Evolutionary conservation across 2,329 filamentous ascomycete species (phyloP), one percentile per base, ranked within the genome.

Genomic region (Chaetomium strumarium): DNA sequence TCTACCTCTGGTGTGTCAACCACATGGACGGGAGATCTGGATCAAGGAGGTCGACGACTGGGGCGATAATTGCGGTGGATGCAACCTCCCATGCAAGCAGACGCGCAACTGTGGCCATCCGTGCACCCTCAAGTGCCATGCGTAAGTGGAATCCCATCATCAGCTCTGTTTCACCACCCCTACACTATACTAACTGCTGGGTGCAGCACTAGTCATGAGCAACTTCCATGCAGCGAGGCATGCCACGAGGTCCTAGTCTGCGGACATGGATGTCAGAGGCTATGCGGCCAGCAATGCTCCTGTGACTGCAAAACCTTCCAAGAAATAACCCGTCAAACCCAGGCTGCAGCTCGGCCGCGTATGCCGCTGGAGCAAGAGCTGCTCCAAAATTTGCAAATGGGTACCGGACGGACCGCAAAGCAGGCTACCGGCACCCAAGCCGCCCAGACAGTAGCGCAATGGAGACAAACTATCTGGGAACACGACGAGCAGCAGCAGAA

Each of bases 1-100:
- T 2, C 60, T 92, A 0, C 85, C 85, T 1, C 64, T 91, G 13
- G 74, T 73, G 6, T 93, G 88, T 62, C 62, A 70, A 6, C 78
- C 75, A 0, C 88, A 92, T 63, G 63, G 68, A 0, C 70, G 64
- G 1, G 74, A 72, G 29, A 77, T 72, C 0, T 70, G 73, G 42
- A 75, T 90, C 30, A 67, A 70, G 46, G 71, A 77, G 11, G 68
- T 78, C 0, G 67, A 74, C 1, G 75, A 81, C 16, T 88, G 66
- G 62, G 68, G 57, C 4, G 66, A 66, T 1, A 71, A 76, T 13
- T 68, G 72, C 48, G 83, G 78, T 17, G 81, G 78, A 6, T 86
- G 79, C 64, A 59, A 69, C 46, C 53, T 60, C 43, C 64, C 53
- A 29, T 88, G 80, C 64, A 2, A 67, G 62, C 46, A 60, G 20